Percentiles rank a stretch among this genome's conserved stretches.
These are phyloP conservation scores for Myrica gale DNA, from an alignment of 306 rosid species.

Conservation along the genomic window DNA sequence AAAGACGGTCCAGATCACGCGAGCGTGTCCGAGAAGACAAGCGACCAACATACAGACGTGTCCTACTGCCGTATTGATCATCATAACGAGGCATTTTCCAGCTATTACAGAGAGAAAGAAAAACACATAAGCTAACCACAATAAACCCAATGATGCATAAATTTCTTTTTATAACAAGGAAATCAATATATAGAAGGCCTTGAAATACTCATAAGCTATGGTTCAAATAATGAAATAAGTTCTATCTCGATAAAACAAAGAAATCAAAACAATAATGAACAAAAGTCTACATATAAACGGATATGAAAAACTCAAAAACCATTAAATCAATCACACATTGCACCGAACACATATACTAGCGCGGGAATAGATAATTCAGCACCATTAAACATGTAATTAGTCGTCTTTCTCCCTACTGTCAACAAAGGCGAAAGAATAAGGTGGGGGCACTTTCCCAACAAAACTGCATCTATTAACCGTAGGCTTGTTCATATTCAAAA, in stretches of 20 bases:
- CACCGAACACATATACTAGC: not conserved
- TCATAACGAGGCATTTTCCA: conserved; percentile 76
- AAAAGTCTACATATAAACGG: not conserved
- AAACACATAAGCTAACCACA: not conserved
- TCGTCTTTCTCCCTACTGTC: not conserved
- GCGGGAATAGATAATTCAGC: not conserved
- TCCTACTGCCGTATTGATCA: conserved; percentile 62
- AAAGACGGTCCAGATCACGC: conserved; percentile 66
- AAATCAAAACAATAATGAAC: not conserved
- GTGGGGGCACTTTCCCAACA: too few species aligned
- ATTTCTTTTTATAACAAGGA: not conserved
- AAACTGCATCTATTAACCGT: too few species aligned
- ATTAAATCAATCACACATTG: not conserved
- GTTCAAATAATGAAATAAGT: not conserved
- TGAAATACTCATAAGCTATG: not conserved
- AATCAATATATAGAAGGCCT: not conserved
- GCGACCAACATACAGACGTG: conserved; percentile 73
- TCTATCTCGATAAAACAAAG: too few species aligned
- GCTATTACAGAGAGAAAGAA: conserved; percentile 1
- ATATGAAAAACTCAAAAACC: not conserved
- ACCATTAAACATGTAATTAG: not conserved
- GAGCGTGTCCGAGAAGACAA: conserved; percentile 65
- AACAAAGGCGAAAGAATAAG: not conserved
- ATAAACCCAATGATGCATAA: not conserved
- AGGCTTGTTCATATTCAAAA: too few species aligned